Evolutionary conservation across 257 asterid genomes (phyloP), one percentile per base, ranked within the genome.

Genomic region (Jacaranda copaia): DNA sequence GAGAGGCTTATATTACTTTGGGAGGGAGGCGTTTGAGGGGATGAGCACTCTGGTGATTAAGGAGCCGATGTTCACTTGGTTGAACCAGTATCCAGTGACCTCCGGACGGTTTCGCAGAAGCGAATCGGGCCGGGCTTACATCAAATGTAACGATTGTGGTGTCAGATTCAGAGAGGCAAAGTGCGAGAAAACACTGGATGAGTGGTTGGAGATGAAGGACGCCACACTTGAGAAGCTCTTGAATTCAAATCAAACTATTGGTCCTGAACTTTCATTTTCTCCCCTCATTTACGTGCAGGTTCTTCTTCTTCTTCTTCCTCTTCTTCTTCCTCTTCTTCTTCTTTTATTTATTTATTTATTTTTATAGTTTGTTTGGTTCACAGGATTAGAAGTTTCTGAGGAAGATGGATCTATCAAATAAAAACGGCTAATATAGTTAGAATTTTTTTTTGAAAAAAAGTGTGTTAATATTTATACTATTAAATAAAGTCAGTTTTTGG

Each of bases 131-230:
- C 85, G 98, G 82, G 86, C 98, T 14, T 87, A 77, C 82, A 79
- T 95, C 14, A 95, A 95, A 56, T 95, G 99, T 36, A 95, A 90
- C 12, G 99, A 95, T 63, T 88, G 96, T 52, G 99, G 99, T 1
- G 92, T 76, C 16, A 85, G 99, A 86, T 73, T 91, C 58, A 39
- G 84, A 19, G 97, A 93, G 77, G 96, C 91, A 3, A 85, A 83
- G 35, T 95, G 94, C 52, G 91, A 75, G 5, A 84, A 81, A 46
- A 85, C 82, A 0, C 56, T 95, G 53, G 92, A 86, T 5, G 92
- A 93, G 56, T 95, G 99, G 99, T 9, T 89, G 56, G 88, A 84
- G 82, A 80, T 72, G 80, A 60, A 70, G 56, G 81, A 79, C 49
- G 68, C 70, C 3, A 16, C 68, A 3, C 73, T 63, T 61, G 96